Evolutionary conservation across 192 early-diverging fungal genomes (phyloP).

Genomic region (Dissophora globulifera): DNA sequence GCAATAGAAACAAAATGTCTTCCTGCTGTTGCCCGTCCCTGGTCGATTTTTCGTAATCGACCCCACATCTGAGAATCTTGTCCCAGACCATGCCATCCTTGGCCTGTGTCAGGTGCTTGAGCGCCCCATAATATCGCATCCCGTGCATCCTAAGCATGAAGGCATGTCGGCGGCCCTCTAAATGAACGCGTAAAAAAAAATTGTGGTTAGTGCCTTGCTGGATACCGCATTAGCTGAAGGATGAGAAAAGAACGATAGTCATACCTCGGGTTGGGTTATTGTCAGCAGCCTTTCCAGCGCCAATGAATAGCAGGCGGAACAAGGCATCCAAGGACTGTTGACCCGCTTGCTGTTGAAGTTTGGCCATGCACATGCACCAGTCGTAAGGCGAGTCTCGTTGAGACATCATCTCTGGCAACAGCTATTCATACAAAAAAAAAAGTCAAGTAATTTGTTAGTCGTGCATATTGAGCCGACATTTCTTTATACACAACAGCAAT

Average conservation of each 20-base stretch:
- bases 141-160: slow-evolving; percentile 33
- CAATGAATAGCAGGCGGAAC: slow-evolving; percentile 51
- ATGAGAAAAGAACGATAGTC: not conserved
- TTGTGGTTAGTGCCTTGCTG: too few species aligned
- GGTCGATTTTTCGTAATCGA: slow-evolving; percentile 52
- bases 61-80: slow-evolving; percentile 48
- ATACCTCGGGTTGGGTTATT: slow-evolving; percentile 20
- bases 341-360: slow-evolving; percentile 24
- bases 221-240: too few species aligned
- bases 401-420: slow-evolving; percentile 52
- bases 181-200: not conserved
- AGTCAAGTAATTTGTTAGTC: not conserved
- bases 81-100: slow-evolving; percentile 54
- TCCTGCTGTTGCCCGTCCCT: slow-evolving; percentile 22
- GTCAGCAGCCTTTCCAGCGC: slow-evolving; percentile 35
- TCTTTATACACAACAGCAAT: not conserved
- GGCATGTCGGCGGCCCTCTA: slow-evolving; percentile 27
- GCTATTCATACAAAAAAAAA: slow-evolving; percentile 19
- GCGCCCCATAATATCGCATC: slow-evolving; percentile 18
- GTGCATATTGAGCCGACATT: not conserved
- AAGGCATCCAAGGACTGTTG: slow-evolving; percentile 55
- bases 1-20: slow-evolving; percentile 10
- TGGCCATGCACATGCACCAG: slow-evolving; percentile 51
- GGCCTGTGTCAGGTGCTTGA: not conserved
- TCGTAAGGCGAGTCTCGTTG: slow-evolving; percentile 51